A percentile compares a stretch with the other conserved stretches of the same genome.
These are phyloP conservation scores for Leptographium galeiforme DNA, from an alignment of 2,329 filamentous ascomycete genomes.

Conservation along the genomic window DNA sequence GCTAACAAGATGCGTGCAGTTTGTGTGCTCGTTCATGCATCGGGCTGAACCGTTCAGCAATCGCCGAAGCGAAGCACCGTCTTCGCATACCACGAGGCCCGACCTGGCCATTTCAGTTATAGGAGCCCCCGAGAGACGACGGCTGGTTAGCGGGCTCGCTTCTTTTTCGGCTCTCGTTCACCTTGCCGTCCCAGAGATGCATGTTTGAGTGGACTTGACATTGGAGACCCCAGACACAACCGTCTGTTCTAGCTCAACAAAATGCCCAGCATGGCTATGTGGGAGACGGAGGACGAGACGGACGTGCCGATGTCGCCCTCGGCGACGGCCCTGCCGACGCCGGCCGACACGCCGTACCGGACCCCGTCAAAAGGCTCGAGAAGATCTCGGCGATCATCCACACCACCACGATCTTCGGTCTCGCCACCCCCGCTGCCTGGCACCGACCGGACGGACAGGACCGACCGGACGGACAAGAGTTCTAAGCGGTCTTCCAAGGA, in stretches of 20 bases:
- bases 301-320: slow-evolving; percentile 38
- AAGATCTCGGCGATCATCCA: slow-evolving; percentile 52
- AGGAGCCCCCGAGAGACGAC: not conserved
- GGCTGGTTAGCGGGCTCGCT: not conserved
- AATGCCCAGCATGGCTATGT: slow-evolving; percentile 33
- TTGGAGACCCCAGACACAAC: slow-evolving; percentile 1
- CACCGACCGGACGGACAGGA: slow-evolving; percentile 26
- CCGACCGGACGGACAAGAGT: slow-evolving; percentile 26
- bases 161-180: not conserved
- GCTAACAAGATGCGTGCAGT: not conserved
- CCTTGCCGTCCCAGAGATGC: slow-evolving; percentile 5
- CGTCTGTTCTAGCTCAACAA: not conserved
- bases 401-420: slow-evolving; percentile 45
- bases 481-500: slow-evolving; percentile 44
- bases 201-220: not conserved
- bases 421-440: slow-evolving; percentile 41
- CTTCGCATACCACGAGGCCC: not conserved
- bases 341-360: slow-evolving; percentile 58
- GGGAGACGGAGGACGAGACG: slow-evolving; percentile 53
- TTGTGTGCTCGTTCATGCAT: not conserved
- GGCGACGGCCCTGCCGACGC: slow-evolving; percentile 44
- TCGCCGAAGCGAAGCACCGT: not conserved
- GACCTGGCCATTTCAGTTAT: not conserved
- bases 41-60: not conserved
- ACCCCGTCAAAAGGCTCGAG: slow-evolving; percentile 52